These are phyloP conservation scores for Crithidia sp. DNA, from an alignment of 208 protist species.

Conservation along the genomic window DNA sequence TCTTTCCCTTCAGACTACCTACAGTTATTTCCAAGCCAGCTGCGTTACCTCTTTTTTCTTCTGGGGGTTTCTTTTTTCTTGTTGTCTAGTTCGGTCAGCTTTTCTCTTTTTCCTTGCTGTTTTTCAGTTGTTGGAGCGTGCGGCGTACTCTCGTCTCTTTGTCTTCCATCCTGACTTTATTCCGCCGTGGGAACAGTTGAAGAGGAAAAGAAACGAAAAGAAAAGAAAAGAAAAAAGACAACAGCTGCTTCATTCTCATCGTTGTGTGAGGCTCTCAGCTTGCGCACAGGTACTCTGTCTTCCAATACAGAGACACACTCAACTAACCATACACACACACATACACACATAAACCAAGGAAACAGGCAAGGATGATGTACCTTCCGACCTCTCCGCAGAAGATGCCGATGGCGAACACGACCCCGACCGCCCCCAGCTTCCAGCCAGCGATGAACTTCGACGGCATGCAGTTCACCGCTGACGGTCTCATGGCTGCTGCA, in stretches of 20 bases:
- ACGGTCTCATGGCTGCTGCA: neutral
- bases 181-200: neutral
- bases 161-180: neutral
- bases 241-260: neutral
- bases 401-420: slow-evolving; percentile 5
- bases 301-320: too few species aligned
- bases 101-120: neutral
- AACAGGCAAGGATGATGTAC: slow-evolving; percentile 21
- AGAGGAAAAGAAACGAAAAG: neutral
- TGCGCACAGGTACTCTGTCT: too few species aligned
- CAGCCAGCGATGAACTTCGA: slow-evolving; percentile 2
- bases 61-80: neutral
- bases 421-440: neutral
- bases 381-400: slow-evolving; percentile 3
- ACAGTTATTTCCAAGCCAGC: too few species aligned
- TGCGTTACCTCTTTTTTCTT: neutral
- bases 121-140: neutral
- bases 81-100: neutral
- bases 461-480: slow-evolving; percentile 19
- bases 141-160: neutral
- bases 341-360: too few species aligned
- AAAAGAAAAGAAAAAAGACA: neutral
- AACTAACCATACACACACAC: too few species aligned
- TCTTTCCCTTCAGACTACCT: neutral
- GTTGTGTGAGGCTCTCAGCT: too few species aligned